Evolutionary conservation across 331 rosid genomes (phyloP), one percentile per base, ranked within the genome.

Genomic region (Rhamnella rubrinervis): DNA sequence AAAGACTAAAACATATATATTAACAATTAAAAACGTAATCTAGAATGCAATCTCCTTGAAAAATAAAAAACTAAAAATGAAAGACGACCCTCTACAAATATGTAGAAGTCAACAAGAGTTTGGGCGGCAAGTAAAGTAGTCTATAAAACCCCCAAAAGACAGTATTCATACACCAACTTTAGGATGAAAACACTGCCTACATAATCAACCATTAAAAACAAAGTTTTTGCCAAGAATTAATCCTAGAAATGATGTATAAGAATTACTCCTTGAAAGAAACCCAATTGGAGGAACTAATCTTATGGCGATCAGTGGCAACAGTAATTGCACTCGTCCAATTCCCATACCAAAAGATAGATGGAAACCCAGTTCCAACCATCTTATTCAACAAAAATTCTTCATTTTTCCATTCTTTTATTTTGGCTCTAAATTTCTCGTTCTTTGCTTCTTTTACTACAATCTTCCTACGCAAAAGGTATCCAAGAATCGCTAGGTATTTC

Each of bases 391-490:
- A 23, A 4, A 44, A 19, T 5, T 53, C 39, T 44, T 21, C n/a
- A 31, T 4, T 63, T 44, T 41, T 63, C 68, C 68, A 63, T 20
- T 28, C 37, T 6, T 63, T 44, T 31, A 20, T 63, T 28, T 10
- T 63, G 7, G 23, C 68, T 23, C 68, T 63, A 28, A 63, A 63
- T 21, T 63, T 63, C 38, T 44, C 68, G 4, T 31, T 31, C 68
- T 39, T 63, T 16, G 68, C 56, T 46, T 63, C 55, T 7, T 63
- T 21, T 12, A 10, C 41, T 6, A 10, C 56, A 7, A 63, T 63
- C 55, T 3, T 10, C 17, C 14, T 46, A 20, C 55, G 38, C 13
- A 12, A 63, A 63, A 6, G n/a, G 7, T 21, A 12, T 23, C 68
- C 56, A 1, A 63, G 38, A 14, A 20, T 63, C 28, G 55, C 68